phyloP scores from a whole-genome alignment of 2,329 filamentous ascomycete species.

The Hymenoscyphus infarciens region DNA sequence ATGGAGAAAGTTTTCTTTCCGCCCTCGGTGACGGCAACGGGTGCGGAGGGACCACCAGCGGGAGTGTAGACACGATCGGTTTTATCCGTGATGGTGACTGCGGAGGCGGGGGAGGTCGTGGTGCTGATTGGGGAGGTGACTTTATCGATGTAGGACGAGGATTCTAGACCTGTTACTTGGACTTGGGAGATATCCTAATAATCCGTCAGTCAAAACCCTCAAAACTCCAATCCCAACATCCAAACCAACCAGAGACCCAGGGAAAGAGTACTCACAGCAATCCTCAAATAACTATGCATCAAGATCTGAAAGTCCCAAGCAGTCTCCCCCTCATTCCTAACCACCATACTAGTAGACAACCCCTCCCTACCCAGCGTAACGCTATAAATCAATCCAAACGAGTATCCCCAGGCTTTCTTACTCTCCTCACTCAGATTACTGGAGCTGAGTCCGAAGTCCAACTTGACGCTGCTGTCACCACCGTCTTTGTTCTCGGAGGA shows the following conservation, averaged over 20 bases:
- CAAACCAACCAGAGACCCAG: not conserved
- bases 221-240: not conserved
- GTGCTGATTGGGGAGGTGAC: constrained; percentile 55
- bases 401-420: constrained; percentile 74
- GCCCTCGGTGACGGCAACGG: constrained; percentile 58
- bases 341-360: constrained; percentile 76
- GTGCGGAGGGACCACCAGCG: constrained; percentile 53
- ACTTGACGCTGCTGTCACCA: constrained; percentile 71
- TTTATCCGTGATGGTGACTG: constrained; percentile 69
- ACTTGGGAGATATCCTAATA: constrained; percentile 73
- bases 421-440: constrained; percentile 65
- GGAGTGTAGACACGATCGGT: constrained; percentile 86
- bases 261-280: constrained; percentile 58
- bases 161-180: constrained; percentile 71
- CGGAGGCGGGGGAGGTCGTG: constrained; percentile 59
- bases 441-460: constrained; percentile 88
- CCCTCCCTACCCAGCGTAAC: constrained; percentile 75
- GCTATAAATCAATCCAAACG: constrained; percentile 89
- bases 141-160: constrained; percentile 80
- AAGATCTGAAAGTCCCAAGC: constrained; percentile 89
- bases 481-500: constrained; percentile 41
- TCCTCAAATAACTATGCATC: constrained; percentile 83
- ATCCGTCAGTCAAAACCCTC: constrained; percentile 4
- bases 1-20: constrained; percentile 67
- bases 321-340: constrained; percentile 78